Conservation (phyloP, 257 asterid genomes). For the Petunia axillaris region DNA sequence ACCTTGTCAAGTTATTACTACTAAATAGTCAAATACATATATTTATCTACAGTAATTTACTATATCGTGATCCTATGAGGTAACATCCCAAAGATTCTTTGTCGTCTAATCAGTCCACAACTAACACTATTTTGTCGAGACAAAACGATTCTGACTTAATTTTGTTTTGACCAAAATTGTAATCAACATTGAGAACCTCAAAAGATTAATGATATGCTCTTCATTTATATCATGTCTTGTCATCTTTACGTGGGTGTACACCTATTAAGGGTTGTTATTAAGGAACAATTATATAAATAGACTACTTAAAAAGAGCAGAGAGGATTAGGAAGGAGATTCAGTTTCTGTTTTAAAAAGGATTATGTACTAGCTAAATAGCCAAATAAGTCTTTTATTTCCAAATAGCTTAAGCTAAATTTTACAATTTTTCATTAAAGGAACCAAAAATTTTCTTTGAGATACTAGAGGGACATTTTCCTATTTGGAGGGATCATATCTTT, state of each 20-base stretch:
- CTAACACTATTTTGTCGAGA: not conserved
- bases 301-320: too few relatives aligned
- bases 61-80: not conserved
- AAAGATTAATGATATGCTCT: not conserved
- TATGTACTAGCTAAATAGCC: too few relatives aligned
- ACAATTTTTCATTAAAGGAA: not conserved
- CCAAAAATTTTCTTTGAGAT: not conserved
- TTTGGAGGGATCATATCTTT: too few relatives aligned
- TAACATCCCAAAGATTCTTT: conserved; percentile 12
- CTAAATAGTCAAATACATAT: not conserved
- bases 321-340: too few relatives aligned
- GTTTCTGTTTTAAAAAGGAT: too few relatives aligned
- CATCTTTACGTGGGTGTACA: not conserved
- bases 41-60: not conserved
- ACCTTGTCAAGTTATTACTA: not conserved
- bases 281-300: too few relatives aligned
- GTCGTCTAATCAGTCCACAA: not conserved
- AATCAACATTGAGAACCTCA: conserved; percentile 9
- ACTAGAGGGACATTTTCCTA: too few relatives aligned
- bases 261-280: not conserved
- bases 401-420: not conserved
- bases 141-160: not conserved
- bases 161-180: not conserved
- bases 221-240: not conserved
- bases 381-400: not conserved